Evolutionary conservation across 148 eudicot genomes (phyloP), one percentile per base, ranked within the genome.

Genomic region (Mesembryanthemum crystallinum): DNA sequence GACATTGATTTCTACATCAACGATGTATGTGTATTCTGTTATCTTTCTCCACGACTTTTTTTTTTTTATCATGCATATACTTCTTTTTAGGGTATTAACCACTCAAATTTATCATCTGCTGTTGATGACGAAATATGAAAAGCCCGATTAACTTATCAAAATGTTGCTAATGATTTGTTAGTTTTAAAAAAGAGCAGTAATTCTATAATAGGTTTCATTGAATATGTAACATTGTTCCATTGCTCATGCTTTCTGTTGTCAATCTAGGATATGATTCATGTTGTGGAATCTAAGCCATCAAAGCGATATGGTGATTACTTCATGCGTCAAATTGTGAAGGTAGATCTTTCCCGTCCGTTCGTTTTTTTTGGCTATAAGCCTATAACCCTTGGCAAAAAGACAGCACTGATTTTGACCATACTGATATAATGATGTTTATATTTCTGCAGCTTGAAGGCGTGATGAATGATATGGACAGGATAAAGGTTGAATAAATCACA

Each of bases 281-380:
- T 89, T 37, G 87, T 88, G 14, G 95, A 90, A 73, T 77, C 92
- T 12, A 92, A 95, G 83, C 83, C 94, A 76, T 74, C 87, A 25
- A 95, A 92, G 85, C 82, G 87, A 35, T 95, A 89, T 75, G 97
- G 97, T 18, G 99, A 95, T 84, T 91, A 88, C 83, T 91, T 92
- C 75, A 63, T 92, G 87, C 94, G 97, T 68, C 97, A 95, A 85
- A 91, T 95, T 73, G 91, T 84, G 58, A 92, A 95, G 94, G 99
- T 95, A 79, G 29, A 39, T 66, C 10, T 68, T 18, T 12, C 30
- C 30, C 9, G 4, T 8, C 49, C 2, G 0, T 35, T 11, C 8
- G 52, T 15, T 51, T 42, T 64, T 11, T 28, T 18, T 27, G n/a
- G n/a, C n/a, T n/a, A n/a, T n/a, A n/a, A n/a, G n/a, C n/a, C n/a